Conservation (phyloP, 2,329 filamentous ascomycete genomes). For the Parasarocladium wereldwijsianum region DNA sequence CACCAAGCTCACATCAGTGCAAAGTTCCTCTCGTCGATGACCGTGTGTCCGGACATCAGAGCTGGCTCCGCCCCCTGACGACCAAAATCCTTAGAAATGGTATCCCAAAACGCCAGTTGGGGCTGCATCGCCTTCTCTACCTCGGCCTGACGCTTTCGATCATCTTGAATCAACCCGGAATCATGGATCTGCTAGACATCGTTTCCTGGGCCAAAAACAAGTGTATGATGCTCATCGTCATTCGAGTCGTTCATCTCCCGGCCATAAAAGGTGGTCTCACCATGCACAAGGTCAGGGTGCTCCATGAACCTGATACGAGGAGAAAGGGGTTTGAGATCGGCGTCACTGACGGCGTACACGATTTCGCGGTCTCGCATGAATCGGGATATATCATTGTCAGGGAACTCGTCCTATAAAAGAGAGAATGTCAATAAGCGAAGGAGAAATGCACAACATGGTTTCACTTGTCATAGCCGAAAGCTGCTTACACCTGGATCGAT, state of each 20-base stretch:
- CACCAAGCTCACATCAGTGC: constrained; percentile 4
- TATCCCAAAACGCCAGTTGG: constrained; percentile 21
- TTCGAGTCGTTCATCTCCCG: too few species aligned
- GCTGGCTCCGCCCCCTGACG: constrained; percentile 19
- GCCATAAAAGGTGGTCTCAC: constrained; percentile 34
- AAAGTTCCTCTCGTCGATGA: constrained; percentile 23
- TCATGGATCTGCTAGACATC: constrained; percentile 2
- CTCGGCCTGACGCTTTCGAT: too few species aligned
- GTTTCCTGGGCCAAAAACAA: constrained; percentile 4
- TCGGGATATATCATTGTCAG: constrained; percentile 58
- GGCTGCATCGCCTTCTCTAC: constrained; percentile 13
- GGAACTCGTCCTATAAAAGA: constrained; percentile 37
- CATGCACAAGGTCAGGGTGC: constrained; percentile 27
- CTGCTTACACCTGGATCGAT: constrained; percentile 42
- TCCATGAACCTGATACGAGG: constrained; percentile 28
- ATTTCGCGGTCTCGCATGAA: constrained; percentile 77
- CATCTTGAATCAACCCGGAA: too few species aligned
- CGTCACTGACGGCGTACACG: constrained; percentile 53
- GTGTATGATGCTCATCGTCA: too few species aligned
- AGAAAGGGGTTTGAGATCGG: constrained; percentile 27
- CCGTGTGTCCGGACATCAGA: constrained; percentile 22
- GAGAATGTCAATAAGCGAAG: constrained; percentile 9
- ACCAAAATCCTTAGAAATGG: constrained; percentile 21
- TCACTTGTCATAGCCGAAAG: background rate
- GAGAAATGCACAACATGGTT: background rate